Evolutionary conservation across 352 stramenopile species (phyloP).

Genomic region (Pythium pyrilobum): DNA sequence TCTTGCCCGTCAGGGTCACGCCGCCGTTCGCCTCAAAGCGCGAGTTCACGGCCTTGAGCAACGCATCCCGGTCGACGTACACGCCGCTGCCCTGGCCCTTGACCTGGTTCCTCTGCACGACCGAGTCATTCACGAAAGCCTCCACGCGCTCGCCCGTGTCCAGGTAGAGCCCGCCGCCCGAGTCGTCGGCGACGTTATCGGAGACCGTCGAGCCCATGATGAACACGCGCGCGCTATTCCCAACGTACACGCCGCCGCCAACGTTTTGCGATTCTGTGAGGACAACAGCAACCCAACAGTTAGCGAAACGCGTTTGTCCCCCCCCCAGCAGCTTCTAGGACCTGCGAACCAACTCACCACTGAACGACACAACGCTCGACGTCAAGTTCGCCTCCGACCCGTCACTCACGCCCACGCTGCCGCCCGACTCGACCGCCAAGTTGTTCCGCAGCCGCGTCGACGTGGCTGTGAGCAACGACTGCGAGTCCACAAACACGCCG

Average conservation of each 20-base stretch:
- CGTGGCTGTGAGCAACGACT: conserved; percentile 20
- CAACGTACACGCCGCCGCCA: conserved; percentile 44
- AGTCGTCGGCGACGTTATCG: conserved; percentile 52
- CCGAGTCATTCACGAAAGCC: conserved; percentile 23
- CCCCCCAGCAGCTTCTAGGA: background rate
- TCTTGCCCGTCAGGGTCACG: conserved; percentile 43
- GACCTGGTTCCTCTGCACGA: conserved; percentile 32
- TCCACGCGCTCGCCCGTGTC: conserved; percentile 41
- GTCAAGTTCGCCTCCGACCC: conserved; percentile 23
- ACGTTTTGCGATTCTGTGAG: conserved; percentile 38
- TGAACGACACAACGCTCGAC: conserved; percentile 23
- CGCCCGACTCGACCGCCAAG: conserved; percentile 35
- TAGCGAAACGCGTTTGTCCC: no score
- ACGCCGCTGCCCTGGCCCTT: conserved; percentile 46
- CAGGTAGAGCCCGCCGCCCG: conserved; percentile 47
- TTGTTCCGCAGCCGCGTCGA: conserved; percentile 32
- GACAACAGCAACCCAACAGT: background rate
- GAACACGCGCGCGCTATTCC: conserved; percentile 23
- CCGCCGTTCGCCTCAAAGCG: conserved; percentile 35
- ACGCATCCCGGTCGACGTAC: conserved; percentile 43
- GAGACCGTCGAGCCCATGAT: conserved; percentile 24
- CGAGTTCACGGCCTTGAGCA: conserved; percentile 16
- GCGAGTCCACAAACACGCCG: conserved; percentile 26
- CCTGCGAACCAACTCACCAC: conserved; percentile 22
- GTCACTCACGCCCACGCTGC: conserved; percentile 36